phyloP scores from a whole-genome alignment of 768 basidiomycete genomes.

The Boletus subcaerulescens region DNA sequence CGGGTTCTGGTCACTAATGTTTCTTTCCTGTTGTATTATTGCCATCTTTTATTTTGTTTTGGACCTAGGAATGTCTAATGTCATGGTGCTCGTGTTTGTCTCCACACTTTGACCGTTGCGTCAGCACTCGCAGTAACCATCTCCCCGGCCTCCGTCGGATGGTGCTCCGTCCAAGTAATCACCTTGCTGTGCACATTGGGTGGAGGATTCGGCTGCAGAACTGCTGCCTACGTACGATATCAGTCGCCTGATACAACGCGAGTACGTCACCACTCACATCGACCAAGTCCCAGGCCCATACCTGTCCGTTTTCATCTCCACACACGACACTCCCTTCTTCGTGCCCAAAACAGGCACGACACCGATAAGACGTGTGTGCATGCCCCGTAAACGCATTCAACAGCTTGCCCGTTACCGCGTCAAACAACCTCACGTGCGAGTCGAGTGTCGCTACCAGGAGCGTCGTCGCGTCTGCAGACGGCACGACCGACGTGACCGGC shows the following conservation, averaged over 20 bases:
- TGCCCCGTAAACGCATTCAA: slow-evolving; percentile 86
- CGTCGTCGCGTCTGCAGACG: slow-evolving; percentile 77
- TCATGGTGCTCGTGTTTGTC: slow-evolving; percentile 35
- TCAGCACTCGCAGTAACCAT: slow-evolving; percentile 90
- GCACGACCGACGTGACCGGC: slow-evolving; percentile 81
- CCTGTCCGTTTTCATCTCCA: slow-evolving; percentile 85
- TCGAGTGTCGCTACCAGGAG: slow-evolving; percentile 83
- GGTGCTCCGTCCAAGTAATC: slow-evolving; percentile 90
- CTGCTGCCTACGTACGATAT: slow-evolving; percentile 53
- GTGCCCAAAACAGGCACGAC: slow-evolving; percentile 77
- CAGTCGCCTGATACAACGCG: background rate
- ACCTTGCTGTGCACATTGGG: slow-evolving; percentile 78
- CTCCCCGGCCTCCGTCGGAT: slow-evolving; percentile 77
- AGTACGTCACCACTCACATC: slow-evolving; percentile 52
- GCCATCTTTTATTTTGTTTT: background rate
- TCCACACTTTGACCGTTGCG: slow-evolving; percentile 90
- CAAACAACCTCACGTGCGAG: slow-evolving; percentile 82
- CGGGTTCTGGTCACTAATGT: slow-evolving; percentile 19
- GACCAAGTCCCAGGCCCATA: slow-evolving; percentile 94
- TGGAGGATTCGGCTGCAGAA: slow-evolving; percentile 69
- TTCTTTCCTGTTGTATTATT: slow-evolving; percentile 21
- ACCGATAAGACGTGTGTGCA: slow-evolving; percentile 69
- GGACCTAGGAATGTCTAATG: background rate
- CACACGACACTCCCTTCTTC: slow-evolving; percentile 78
- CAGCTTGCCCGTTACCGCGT: slow-evolving; percentile 74